phyloP scores from a whole-genome alignment of 495 filamentous ascomycete species.

The Rostrohypoxylon terebratum region DNA sequence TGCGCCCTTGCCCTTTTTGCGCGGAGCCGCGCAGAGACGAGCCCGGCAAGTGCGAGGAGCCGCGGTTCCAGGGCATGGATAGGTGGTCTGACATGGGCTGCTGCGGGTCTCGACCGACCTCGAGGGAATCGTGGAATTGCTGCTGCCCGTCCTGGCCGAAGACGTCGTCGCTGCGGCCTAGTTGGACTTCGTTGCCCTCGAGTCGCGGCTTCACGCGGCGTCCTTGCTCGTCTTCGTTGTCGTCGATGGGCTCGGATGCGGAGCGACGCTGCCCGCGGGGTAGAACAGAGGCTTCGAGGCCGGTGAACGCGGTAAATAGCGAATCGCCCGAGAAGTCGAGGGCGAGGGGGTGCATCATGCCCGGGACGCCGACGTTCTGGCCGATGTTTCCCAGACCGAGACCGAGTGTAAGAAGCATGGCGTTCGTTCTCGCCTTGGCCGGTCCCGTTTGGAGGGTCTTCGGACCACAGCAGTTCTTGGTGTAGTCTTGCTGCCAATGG shows the following conservation, averaged over 20 bases:
- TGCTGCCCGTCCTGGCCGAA: constrained; percentile 38
- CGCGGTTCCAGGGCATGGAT: constrained; percentile 60
- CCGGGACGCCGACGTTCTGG: constrained; percentile 41
- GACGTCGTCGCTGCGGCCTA: constrained; percentile 41
- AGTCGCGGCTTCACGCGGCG: constrained; percentile 48
- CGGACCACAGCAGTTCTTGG: constrained; percentile 56
- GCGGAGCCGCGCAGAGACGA: constrained; percentile 54
- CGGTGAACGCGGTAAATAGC: constrained; percentile 49
- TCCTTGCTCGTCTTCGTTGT: constrained; percentile 31
- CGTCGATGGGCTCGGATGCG: constrained; percentile 42
- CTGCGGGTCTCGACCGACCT: constrained; percentile 55
- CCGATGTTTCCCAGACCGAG: constrained; percentile 57
- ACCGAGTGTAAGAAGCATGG: constrained; percentile 59
- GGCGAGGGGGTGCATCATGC: constrained; percentile 53
- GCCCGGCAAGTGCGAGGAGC: constrained; percentile 55
- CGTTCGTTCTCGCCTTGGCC: constrained; percentile 58
- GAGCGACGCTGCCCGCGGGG: constrained; percentile 43
- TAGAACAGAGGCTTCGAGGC: constrained; percentile 26
- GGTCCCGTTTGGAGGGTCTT: constrained; percentile 29
- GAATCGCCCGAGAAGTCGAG: constrained; percentile 53
- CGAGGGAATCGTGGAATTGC: constrained; percentile 36
- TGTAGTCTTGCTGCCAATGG: constrained; percentile 70
- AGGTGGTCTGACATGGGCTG: constrained; percentile 54
- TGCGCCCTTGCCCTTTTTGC: constrained; percentile 51
- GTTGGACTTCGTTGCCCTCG: constrained; percentile 29